A percentile compares a stretch with the other conserved stretches of the same genome.
Evolutionary conservation across 306 rosid genomes (phyloP).

Genomic region (Trifolium repens): DNA sequence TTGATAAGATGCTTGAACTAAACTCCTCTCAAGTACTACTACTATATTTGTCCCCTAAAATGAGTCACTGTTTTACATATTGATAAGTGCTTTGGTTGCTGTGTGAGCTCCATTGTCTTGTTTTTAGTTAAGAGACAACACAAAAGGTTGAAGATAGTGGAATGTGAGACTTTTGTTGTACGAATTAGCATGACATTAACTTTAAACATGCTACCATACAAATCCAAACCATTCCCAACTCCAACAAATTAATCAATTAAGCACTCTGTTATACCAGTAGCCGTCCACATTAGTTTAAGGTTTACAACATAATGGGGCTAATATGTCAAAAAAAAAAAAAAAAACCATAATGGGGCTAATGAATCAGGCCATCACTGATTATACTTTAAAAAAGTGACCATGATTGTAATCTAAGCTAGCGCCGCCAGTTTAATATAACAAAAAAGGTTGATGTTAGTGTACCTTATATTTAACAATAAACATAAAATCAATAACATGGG

Average conservation of each 20-base stretch:
- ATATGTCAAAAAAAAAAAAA: too few relatives aligned
- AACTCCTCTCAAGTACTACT: too few relatives aligned
- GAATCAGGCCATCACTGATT: neutral
- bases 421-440: neutral
- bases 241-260: neutral
- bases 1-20: neutral
- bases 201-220: neutral
- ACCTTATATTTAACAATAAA: constrained; percentile 3
- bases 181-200: neutral
- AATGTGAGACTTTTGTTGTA: neutral
- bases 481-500: neutral
- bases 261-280: neutral
- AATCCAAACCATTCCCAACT: neutral
- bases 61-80: too few relatives aligned
- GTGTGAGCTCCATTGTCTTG: neutral
- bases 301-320: constrained; percentile 6
- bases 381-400: neutral
- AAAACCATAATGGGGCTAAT: constrained; percentile 1
- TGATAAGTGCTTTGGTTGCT: neutral
- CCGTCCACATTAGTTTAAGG: neutral
- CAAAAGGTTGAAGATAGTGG: neutral
- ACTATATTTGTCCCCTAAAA: too few relatives aligned
- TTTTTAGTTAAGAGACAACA: neutral
- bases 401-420: neutral
- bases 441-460: neutral